Evolutionary conservation across 148 eudicot genomes (phyloP), one percentile per base, ranked within the genome.

Genomic region (Rhododendron kiyosumense): DNA sequence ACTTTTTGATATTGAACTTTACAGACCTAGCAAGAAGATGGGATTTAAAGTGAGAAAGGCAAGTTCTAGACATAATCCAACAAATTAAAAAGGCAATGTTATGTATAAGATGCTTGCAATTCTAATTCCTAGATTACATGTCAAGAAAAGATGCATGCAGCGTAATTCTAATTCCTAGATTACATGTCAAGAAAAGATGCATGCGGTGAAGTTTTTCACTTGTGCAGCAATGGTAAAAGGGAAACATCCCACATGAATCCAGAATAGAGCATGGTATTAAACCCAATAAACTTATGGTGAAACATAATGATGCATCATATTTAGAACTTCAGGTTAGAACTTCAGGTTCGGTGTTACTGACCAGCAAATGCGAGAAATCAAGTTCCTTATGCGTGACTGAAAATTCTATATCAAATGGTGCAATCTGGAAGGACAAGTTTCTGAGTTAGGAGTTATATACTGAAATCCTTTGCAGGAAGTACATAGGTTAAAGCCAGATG

Each of bases 361-460:
- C 99, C 99, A 95, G 93, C 88, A 95, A 92, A 92, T 95, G 99
- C 41, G 98, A 95, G 93, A 97, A 97, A 90, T 97, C 99, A 48
- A 97, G 98, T 93, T 97, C 99, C 91, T 97, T 97, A 81, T 95
- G 95, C 26, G 99, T 97, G 73, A 93, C 98, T 86, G 98, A 93
- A 88, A 95, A 97, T 93, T 97, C 99, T 30, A 97, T 97, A 86
- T 97, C 98, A 89, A 95, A 97, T 59, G 99, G 99, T 24, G 95
- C 99, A 92, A 97, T 97, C 99, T 97, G 98, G 88, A 94, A 84
- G 85, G 74, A 45, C 46, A 88, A 84, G 82, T 57, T 86, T 87
- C 81, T 59, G 74, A 84, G 85, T 93, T 78, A 92, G 87, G 75
- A 86, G 7, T 75, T 30, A 17, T 22, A 41, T 6, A 84, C 34